Conservation (phyloP, 2,329 filamentous ascomycete genomes). For the Davidsoniella neocaledoniae region DNA sequence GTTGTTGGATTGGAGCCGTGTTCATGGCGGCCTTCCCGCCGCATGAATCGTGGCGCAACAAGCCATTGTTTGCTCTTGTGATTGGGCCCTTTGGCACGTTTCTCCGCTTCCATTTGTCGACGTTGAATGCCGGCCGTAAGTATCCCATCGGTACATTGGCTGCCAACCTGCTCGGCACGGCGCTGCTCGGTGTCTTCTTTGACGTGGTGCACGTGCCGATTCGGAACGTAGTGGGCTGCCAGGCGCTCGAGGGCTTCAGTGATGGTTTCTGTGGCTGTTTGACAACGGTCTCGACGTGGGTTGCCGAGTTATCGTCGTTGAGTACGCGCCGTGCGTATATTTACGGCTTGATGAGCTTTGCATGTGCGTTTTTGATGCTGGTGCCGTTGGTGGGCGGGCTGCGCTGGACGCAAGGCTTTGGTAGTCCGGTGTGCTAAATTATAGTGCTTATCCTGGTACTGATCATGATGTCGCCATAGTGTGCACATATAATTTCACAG, state of each 20-base stretch:
- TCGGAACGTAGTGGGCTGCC: constrained; percentile 42
- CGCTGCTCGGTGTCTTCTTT: constrained; percentile 57
- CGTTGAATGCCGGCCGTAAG: constrained; percentile 50
- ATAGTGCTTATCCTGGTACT: neutral
- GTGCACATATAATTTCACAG: too few relatives aligned
- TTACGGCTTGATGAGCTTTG: constrained; percentile 48
- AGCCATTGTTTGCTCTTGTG: constrained; percentile 58
- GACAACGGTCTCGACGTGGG: constrained; percentile 53
- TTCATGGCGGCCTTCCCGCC: constrained; percentile 58
- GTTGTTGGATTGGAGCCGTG: constrained; percentile 63
- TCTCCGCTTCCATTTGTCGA: constrained; percentile 53
- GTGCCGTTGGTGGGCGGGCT: constrained; percentile 60
- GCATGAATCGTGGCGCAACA: constrained; percentile 56
- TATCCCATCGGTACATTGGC: constrained; percentile 80
- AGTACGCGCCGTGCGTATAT: constrained; percentile 42
- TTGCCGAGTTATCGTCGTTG: constrained; percentile 39
- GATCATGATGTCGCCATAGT: neutral
- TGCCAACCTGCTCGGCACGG: constrained; percentile 65
- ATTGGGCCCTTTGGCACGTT: constrained; percentile 73
- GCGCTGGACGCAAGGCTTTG: constrained; percentile 48
- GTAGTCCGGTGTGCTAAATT: constrained; percentile 21
- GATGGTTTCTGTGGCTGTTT: constrained; percentile 52
- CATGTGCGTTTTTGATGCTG: constrained; percentile 39
- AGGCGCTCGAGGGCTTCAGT: constrained; percentile 48
- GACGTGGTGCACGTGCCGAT: constrained; percentile 55